Percentiles rank a stretch among this genome's conserved stretches.
These are phyloP conservation scores for Evernia prunastri DNA, from an alignment of 495 filamentous ascomycete species.

Conservation along the genomic window DNA sequence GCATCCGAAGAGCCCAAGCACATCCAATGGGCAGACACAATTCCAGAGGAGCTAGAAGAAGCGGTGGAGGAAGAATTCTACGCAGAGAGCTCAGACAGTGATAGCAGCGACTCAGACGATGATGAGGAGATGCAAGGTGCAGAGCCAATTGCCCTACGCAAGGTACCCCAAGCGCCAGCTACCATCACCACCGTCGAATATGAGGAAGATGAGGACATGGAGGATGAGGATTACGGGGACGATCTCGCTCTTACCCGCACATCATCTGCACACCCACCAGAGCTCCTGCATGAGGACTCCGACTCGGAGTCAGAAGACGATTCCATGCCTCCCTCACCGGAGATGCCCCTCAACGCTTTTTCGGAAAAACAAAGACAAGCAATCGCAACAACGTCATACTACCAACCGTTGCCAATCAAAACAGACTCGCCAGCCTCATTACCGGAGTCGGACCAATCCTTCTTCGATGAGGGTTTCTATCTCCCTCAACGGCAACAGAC, in stretches of 20 bases:
- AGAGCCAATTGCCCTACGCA: slow-evolving; percentile 34
- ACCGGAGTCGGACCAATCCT: slow-evolving; percentile 36
- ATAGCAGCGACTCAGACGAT: slow-evolving; percentile 54
- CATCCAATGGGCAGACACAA: slow-evolving; percentile 81
- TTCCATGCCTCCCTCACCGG: slow-evolving; percentile 77
- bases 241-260: slow-evolving; percentile 66
- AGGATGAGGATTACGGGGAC: slow-evolving; percentile 55
- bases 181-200: slow-evolving; percentile 50
- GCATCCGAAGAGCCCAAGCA: slow-evolving; percentile 52
- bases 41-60: slow-evolving; percentile 57
- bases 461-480: slow-evolving; percentile 59
- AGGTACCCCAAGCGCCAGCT: slow-evolving; percentile 20
- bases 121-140: slow-evolving; percentile 57
- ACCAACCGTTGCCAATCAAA: slow-evolving; percentile 36
- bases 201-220: slow-evolving; percentile 63
- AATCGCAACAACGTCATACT: slow-evolving; percentile 45
- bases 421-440: slow-evolving; percentile 24
- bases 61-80: slow-evolving; percentile 57
- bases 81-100: slow-evolving; percentile 53
- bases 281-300: slow-evolving; percentile 62
- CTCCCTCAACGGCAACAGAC: slow-evolving; percentile 44
- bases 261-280: slow-evolving; percentile 69
- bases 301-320: slow-evolving; percentile 68
- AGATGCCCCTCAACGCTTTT: slow-evolving; percentile 58
- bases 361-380: slow-evolving; percentile 58